Evolutionary conservation across 148 eudicot genomes (phyloP), one percentile per base, ranked within the genome.

Genomic region (Spergularia marina): DNA sequence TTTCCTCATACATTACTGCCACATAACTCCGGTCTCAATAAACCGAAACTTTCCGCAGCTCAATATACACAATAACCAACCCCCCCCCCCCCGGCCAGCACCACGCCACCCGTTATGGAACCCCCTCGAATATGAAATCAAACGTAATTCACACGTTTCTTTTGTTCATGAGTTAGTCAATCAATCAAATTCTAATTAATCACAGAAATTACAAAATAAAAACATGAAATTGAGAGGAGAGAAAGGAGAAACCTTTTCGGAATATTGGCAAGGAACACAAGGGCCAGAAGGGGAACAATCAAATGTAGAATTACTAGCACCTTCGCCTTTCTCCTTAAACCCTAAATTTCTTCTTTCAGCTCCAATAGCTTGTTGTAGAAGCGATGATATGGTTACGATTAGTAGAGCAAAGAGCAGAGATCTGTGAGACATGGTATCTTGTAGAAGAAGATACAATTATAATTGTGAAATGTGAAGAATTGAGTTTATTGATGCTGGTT

Each of bases 261-360:
- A 85, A 82, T 89, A 91, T 25, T 83, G 82, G 71, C 97, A 94
- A 44, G 92, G 84, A 60, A 94, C 76, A 76, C 98, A 94, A 73
- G 98, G 90, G 55, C 95, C 98, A 39, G 97, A 91, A 80, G 97
- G 97, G 49, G 95, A 85, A 77, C 98, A 94, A 30, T 91, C 97
- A 73, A 83, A 91, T 39, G 97, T 91, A 25, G 81, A 25, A 79
- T 89, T 90, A 81, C 89, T 91, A 36, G 83, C 82, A 59, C 89
- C 90, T 4, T 54, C 64, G 0, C 85, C 85, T 30, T 84, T 91
- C 67, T 91, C 98, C 77, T 81, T 87, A 72, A 94, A 86, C 75
- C 93, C 82, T 85, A 86, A 74, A 75, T 25, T 53, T 11, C 59
- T 70, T 59, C 60, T 25, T 70, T 70, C 20, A 4, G 44, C 20